phyloP scores from a whole-genome alignment of 208 protist genomes.

The Acanthamoeba divionensis region DNA sequence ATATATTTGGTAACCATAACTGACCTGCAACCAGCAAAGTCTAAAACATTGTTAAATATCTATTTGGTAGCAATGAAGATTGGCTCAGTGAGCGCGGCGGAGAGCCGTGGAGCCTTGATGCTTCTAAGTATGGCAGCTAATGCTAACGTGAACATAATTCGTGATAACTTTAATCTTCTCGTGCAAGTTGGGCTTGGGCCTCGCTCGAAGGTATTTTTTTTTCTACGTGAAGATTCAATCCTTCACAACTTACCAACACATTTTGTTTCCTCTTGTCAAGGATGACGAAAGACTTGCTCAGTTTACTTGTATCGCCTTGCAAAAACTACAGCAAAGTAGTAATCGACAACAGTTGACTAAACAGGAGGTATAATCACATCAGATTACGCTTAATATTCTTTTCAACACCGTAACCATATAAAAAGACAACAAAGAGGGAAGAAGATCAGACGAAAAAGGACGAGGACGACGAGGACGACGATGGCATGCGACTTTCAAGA shows the following conservation, averaged over 20 bases:
- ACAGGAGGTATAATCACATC: no score
- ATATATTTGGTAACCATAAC: slow-evolving; percentile 56
- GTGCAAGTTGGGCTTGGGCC: slow-evolving; percentile 45
- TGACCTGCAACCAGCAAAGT: neutral
- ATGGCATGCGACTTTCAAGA: no score
- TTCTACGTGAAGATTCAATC: neutral
- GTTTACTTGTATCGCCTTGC: slow-evolving; percentile 65
- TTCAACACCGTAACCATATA: no score
- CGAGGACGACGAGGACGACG: no score
- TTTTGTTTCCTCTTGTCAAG: neutral
- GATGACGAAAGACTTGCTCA: slow-evolving; percentile 23
- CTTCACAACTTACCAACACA: neutral
- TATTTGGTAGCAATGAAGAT: neutral
- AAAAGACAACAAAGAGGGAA: no score
- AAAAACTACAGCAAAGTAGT: slow-evolving; percentile 58
- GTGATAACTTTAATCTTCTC: slow-evolving; percentile 44
- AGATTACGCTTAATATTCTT: no score
- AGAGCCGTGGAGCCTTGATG: slow-evolving; percentile 56
- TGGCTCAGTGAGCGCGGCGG: neutral
- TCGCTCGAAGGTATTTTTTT: neutral
- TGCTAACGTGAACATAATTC: neutral
- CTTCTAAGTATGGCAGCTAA: slow-evolving; percentile 55
- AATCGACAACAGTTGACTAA: no score
- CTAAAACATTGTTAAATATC: no score
- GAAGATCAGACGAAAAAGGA: no score